Percentiles rank a stretch among this genome's conserved stretches.
These are phyloP conservation scores for Phytopythium oedochilum DNA, from an alignment of 352 stramenopile genomes.

Conservation along the genomic window DNA sequence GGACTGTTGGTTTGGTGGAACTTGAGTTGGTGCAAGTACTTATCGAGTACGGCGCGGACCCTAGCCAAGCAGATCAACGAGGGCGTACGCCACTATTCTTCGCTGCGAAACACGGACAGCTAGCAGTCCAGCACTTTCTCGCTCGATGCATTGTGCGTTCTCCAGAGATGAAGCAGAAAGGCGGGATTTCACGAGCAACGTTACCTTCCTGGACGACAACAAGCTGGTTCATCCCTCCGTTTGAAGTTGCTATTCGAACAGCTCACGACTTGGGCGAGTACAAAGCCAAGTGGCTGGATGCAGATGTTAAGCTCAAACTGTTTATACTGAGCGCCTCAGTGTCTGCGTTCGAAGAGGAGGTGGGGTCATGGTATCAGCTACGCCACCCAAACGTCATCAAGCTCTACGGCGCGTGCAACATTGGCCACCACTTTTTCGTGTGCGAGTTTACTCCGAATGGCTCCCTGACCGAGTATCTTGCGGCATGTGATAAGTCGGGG, in stretches of 20 bases:
- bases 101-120: background rate
- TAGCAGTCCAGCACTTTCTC: background rate
- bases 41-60: background rate
- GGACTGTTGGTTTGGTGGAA: no score
- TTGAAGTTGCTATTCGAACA: background rate
- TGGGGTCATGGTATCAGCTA: slow-evolving; percentile 10
- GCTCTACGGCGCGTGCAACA: slow-evolving; percentile 7
- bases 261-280: background rate
- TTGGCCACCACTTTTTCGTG: slow-evolving; percentile 5
- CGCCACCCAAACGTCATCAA: slow-evolving; percentile 11
- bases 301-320: slow-evolving; percentile 12
- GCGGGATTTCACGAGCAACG: no score
- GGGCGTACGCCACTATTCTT: background rate
- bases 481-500: background rate
- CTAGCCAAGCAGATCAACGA: background rate
- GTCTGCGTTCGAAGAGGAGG: slow-evolving; percentile 7
- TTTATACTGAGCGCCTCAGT: slow-evolving; percentile 1
- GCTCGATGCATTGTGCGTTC: background rate
- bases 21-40: background rate
- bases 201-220: background rate
- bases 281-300: slow-evolving; percentile 6
- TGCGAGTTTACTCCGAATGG: slow-evolving; percentile 5
- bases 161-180: no score
- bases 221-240: slow-evolving; percentile 4
- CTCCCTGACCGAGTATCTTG: slow-evolving; percentile 1